Base-by-base conservation (phyloP, 2,329 filamentous ascomycete species). In the Pezicula carpinea region DNA sequence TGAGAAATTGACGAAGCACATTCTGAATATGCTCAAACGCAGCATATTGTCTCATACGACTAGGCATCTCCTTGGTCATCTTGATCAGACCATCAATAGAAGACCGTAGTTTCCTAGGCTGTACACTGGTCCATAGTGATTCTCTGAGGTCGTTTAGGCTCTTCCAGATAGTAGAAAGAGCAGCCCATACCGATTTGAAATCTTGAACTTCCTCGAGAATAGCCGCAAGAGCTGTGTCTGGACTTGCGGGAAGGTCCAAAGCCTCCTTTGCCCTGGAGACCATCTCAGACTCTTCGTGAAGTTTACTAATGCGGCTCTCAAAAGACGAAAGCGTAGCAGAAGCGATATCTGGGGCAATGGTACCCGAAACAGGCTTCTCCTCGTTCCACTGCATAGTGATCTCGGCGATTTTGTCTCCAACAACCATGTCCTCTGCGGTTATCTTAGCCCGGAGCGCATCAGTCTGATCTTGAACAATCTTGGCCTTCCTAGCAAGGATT, bases 1-100 rank as follows among this genome's bases (percentile, higher is more conserved):
- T 97, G 53, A 96, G 77, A 41, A 95, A 79, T 52, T 91, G 85
- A 38, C 90, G 87, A 34, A 99, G 79, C 23, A 95, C 87, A 53
- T 82, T 89, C 65, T 99, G 95, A 33, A 99, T 90, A 62, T 99
- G 92, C 67, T 99, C 95, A 64, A 99, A 99, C n/a, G 95, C 95
- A 58, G 95, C 92, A 66, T 99, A 99, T 63, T 99, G 95, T 51
- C 95, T 85, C 92, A 99, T 97, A 50, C 93, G 85, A 68, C 90
- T 96, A 0, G 95, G 93, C 93, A 99, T 97, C 53, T 97, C 92
- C 70, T 96, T 97, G 31, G 91, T 97, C 79, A 95, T 95, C 73
- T 96, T 96, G 66, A 97, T 89, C 44, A 97, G 78, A 40, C 86
- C 85, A 62, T 99, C 92, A 43, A 99, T 84, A 52, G 89, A 87